Conservation (phyloP, 148 eudicot species). For the Chenopodium formosanum region DNA sequence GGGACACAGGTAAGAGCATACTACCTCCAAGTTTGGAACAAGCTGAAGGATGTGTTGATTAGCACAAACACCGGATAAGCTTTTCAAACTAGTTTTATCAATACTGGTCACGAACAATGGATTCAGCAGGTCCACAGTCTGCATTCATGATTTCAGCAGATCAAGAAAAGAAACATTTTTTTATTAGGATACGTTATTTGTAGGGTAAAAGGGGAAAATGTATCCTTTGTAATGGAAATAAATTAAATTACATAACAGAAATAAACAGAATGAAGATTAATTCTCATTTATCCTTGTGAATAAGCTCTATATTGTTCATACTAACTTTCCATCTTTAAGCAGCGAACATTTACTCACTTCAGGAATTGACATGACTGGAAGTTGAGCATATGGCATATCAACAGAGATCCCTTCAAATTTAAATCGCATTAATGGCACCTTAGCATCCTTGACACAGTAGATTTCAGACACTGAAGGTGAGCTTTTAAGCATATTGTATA, state of each 20-base stretch:
- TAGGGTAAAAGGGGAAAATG: not conserved
- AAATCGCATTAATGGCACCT: constrained; percentile 58
- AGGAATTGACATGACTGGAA: constrained; percentile 43
- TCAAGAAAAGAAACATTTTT: not conserved
- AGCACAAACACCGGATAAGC: constrained; percentile 65
- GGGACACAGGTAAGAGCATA: not conserved
- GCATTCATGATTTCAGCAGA: constrained; percentile 11
- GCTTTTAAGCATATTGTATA: constrained; percentile 46
- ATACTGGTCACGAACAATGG: constrained; percentile 38
- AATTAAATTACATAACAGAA: not conserved
- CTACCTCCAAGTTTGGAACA: constrained; percentile 57
- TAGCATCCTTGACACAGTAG: constrained; percentile 54
- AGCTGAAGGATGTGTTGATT: constrained; percentile 56
- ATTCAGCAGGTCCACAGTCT: constrained; percentile 53
- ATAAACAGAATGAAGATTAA: not conserved
- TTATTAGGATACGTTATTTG: too few relatives aligned
- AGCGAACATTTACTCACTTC: constrained; percentile 39
- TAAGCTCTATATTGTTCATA: not conserved
- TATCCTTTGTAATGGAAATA: too few relatives aligned
- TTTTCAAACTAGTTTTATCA: constrained; percentile 59
- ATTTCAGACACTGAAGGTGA: constrained; percentile 48
- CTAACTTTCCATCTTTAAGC: not conserved
- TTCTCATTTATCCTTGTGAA: not conserved
- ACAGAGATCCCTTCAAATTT: constrained; percentile 53
- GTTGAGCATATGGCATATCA: constrained; percentile 62